Percentiles rank a stretch among this genome's conserved stretches.
phyloP scores from a whole-genome alignment of 176 grass and related monocot species.

The Oryza coarctata region DNA sequence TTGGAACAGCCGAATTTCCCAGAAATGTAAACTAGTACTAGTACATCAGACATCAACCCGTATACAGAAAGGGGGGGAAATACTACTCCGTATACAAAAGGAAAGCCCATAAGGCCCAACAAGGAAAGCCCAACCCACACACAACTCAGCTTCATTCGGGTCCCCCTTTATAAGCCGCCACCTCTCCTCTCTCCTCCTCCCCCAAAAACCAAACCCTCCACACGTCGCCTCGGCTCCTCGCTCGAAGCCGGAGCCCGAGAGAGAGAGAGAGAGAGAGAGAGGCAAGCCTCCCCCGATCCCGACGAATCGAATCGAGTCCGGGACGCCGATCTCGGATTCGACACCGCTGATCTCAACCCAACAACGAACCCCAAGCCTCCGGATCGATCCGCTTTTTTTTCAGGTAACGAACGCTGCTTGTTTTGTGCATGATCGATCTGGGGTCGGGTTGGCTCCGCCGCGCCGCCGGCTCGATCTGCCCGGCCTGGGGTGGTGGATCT shows the following conservation, averaged over 20 bases:
- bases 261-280: too few relatives aligned
- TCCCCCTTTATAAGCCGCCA: constrained; percentile 46
- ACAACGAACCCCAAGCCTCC: neutral
- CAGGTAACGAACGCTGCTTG: constrained; percentile 4
- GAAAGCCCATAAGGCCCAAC: too few relatives aligned
- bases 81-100: too few relatives aligned
- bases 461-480: neutral
- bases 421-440: constrained; percentile 18
- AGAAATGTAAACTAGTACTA: too few relatives aligned
- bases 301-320: constrained; percentile 26
- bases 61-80: too few relatives aligned
- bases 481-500: neutral
- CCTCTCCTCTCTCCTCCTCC: neutral
- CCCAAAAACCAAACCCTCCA: neutral
- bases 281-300: neutral
- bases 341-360: neutral
- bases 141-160: too few relatives aligned
- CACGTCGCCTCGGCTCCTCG: neutral
- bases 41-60: too few relatives aligned
- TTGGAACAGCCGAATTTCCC: too few relatives aligned
- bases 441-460: neutral
- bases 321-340: constrained; percentile 53
- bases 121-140: too few relatives aligned
- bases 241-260: too few relatives aligned
- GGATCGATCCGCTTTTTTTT: neutral